Conservation (phyloP, 768 basidiomycete species). For the Kwoniella sp. region DNA sequence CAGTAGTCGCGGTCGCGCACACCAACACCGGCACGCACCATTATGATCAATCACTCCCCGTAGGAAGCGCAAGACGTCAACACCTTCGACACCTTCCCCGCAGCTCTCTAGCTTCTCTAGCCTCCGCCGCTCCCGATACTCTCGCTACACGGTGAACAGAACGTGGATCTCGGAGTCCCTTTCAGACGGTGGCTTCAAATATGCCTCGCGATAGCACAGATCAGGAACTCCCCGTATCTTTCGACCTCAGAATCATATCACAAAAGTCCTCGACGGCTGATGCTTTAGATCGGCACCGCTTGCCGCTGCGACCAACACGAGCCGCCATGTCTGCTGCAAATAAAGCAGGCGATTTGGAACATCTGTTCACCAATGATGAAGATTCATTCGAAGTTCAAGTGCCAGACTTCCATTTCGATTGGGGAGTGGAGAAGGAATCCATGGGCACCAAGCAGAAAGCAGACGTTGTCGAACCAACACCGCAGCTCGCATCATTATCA, state of each 20-base stretch:
- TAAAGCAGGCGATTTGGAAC: not conserved
- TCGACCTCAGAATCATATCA: not conserved
- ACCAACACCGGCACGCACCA: no score
- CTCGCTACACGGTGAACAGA: no score
- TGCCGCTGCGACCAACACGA: not conserved
- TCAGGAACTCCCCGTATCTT: not conserved
- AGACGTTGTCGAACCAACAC: not conserved
- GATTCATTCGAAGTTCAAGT: conserved; percentile 38
- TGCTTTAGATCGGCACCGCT: not conserved
- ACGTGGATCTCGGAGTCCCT: no score
- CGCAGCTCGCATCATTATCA: not conserved
- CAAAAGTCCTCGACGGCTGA: not conserved
- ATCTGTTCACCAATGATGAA: conserved; percentile 24
- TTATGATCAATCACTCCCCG: no score
- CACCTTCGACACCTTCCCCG: not conserved
- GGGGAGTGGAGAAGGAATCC: conserved; percentile 31
- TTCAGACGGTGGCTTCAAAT: not conserved
- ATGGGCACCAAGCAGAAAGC: not conserved
- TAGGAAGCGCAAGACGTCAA: no score
- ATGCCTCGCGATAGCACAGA: not conserved
- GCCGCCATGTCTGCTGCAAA: not conserved
- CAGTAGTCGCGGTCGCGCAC: no score
- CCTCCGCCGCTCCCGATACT: no score
- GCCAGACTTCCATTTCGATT: conserved; percentile 51
- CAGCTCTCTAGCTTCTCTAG: not conserved